Base-by-base conservation (phyloP, 257 asterid species). In the Solanum lycopersicoides region DNA sequence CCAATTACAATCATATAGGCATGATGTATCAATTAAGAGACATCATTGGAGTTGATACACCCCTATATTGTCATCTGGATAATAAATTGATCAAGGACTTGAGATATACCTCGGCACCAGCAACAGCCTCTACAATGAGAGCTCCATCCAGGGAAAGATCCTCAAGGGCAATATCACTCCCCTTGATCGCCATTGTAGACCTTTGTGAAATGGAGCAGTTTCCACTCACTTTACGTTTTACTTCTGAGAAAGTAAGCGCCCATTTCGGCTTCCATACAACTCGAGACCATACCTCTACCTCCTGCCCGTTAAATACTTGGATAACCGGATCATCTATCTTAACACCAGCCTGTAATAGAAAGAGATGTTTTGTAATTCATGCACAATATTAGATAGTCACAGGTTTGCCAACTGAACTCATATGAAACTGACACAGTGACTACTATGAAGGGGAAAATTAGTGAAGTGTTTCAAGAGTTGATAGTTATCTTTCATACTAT, bases 271-370 rank as follows among this genome's bases (percentile, higher is more conserved):
- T 94, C 99, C 99, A 97, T 85, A 88, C 94, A 74, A 97, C 91
- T 65, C 96, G 96, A 75, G 99, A 97, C 99, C 99, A 97, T 75
- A 95, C 98, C 84, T 97, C 99, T 85, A 97, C 99, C 89, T 95
- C 97, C 85, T 97, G 99, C 65, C 94, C 98, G 30, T 97, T 97
- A 90, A 93, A 96, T 86, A 90, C 92, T 32, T 88, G 90, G 66
- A 89, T 90, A 87, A 91, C 86, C 63, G 99, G 99, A 87, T 96
- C 95, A 28, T 89, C 98, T 85, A 97, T 88, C 89, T 93, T 92
- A 90, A 95, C 96, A 87, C 99, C 99, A 83, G 94, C 99, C 99
- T 97, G 94, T 41, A 56, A 88, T 28, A 85, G 86, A 86, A 66
- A 35, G 71, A 59, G n/a, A 87, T n/a, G 12, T 13, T 30, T 25